These are phyloP conservation scores for Eimeria necatrix DNA, from an alignment of 169 alveolate species.

Conservation along the genomic window DNA sequence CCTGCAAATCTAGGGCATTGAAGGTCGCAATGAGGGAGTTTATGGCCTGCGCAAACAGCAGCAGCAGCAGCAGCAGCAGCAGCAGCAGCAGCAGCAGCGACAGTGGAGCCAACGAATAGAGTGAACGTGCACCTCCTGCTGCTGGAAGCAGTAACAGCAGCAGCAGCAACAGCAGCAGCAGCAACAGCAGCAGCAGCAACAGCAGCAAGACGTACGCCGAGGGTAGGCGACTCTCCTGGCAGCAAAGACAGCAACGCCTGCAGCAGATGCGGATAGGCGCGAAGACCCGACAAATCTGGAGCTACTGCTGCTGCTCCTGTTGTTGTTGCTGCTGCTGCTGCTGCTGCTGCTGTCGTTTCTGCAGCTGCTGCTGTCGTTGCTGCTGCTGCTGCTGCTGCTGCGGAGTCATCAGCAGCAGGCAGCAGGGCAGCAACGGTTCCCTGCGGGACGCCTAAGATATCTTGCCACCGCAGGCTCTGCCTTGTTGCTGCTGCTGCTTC, in stretches of 20 bases:
- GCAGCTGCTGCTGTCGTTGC: neutral
- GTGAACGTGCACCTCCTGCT: neutral
- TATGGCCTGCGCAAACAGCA: conserved; percentile 12
- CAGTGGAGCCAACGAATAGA: neutral
- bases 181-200: conserved; percentile 36
- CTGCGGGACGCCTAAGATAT: neutral
- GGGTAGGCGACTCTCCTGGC: conserved; percentile 26
- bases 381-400: conserved; percentile 42
- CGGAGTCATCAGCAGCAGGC: neutral
- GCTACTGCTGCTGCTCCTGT: conserved; percentile 44
- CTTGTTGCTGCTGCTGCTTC: conserved; percentile 1
- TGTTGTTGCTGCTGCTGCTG: conserved; percentile 42
- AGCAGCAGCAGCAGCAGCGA: neutral
- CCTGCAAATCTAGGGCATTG: conserved; percentile 27
- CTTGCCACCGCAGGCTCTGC: neutral
- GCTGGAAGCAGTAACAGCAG: conserved; percentile 1
- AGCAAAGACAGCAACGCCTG: neutral
- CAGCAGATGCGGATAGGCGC: neutral
- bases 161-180: neutral
- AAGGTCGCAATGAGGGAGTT: conserved; percentile 25
- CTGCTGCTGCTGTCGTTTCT: conserved; percentile 4
- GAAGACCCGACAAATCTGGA: neutral
- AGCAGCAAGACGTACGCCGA: neutral
- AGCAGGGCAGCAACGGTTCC: conserved; percentile 1
- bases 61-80: neutral